A percentile compares a stretch with the other conserved stretches of the same genome.
Conservation (phyloP, 352 stramenopile species). For the Phytophthora cajani region DNA sequence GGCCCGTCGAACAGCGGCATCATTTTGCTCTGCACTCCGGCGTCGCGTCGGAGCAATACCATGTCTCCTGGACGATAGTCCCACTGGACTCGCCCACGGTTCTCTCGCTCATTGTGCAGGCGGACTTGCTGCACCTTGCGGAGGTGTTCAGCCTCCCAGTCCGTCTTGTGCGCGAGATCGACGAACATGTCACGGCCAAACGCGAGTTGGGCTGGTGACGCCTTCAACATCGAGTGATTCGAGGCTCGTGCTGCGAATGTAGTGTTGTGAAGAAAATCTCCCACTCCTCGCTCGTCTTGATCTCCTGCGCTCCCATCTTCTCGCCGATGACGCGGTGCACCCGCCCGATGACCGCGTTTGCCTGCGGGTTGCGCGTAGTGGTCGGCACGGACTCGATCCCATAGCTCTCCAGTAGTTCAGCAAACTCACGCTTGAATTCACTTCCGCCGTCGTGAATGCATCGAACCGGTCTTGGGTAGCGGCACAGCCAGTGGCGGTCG, state of each 20-base stretch:
- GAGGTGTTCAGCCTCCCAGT: not conserved
- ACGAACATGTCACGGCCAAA: constrained; percentile 8
- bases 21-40: not conserved
- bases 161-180: not conserved
- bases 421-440: constrained; percentile 8
- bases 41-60: not conserved
- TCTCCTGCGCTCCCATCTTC: not conserved
- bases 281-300: constrained; percentile 1
- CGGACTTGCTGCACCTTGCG: not conserved
- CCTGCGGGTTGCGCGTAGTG: not conserved
- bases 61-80: not conserved
- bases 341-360: constrained; percentile 9
- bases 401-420: constrained; percentile 6
- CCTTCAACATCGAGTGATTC: not conserved
- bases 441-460: constrained; percentile 3
- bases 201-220: constrained; percentile 1
- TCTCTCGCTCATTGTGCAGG: not conserved
- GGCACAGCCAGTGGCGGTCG: constrained; percentile 8
- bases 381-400: not conserved
- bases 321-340: constrained; percentile 5
- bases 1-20: not conserved
- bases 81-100: not conserved
- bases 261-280: constrained; percentile 6
- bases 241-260: not conserved
- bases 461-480: not conserved